Conservation (phyloP, 2,329 filamentous ascomycete genomes). For the Aciculosporium take region DNA sequence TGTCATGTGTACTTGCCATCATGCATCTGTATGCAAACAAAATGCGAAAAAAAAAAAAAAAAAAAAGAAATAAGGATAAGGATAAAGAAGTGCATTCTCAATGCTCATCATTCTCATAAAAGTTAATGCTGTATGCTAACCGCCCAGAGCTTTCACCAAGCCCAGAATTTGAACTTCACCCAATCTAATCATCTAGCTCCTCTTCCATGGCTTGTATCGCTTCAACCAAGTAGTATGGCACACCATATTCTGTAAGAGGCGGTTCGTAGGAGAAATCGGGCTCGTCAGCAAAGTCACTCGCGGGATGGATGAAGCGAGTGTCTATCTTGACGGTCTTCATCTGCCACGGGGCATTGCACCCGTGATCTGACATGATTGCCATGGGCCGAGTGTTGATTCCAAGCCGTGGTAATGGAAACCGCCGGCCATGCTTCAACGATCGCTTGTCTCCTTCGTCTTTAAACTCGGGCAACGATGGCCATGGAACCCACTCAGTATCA, state of each 20-base stretch:
- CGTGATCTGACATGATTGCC: constrained; percentile 7
- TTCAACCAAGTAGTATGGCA: constrained; percentile 4
- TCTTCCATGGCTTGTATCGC: constrained; percentile 5
- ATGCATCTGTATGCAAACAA: not conserved
- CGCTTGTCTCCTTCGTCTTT: constrained; percentile 22
- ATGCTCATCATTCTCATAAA: not conserved
- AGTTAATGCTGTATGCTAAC: not conserved
- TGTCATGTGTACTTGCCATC: not conserved
- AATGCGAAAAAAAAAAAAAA: not conserved
- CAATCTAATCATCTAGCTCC: constrained; percentile 4
- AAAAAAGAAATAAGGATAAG: not conserved
- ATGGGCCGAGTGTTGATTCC: constrained; percentile 8
- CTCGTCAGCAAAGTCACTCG: not conserved
- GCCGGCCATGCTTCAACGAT: constrained; percentile 12
- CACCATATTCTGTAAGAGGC: constrained; percentile 4
- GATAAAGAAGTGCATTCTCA: too few species aligned
- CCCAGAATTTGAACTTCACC: not conserved
- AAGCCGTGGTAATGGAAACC: constrained; percentile 19
- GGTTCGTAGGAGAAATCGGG: not conserved
- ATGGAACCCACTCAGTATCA: constrained; percentile 12
- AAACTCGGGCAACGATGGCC: constrained; percentile 22
- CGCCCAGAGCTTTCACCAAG: not conserved
- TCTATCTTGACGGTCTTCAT: constrained; percentile 13
- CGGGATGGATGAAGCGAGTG: constrained; percentile 9
- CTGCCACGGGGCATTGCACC: constrained; percentile 14